Base-by-base conservation (phyloP, 2,329 filamentous ascomycete species). In the Trichoderma atrobrunneum region DNA sequence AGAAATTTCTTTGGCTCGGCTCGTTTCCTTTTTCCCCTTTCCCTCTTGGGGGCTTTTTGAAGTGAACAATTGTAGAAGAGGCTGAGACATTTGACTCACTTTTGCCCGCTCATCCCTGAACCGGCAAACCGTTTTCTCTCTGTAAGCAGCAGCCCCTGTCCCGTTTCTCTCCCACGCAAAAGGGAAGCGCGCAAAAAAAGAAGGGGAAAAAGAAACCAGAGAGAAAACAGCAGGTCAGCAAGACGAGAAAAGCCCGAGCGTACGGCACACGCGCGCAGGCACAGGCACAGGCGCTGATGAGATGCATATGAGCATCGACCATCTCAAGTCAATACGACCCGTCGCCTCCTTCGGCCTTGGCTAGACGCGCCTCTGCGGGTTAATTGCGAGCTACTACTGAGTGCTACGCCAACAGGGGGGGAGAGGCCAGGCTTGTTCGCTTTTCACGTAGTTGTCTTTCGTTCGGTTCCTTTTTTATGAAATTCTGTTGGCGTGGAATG, bases 261-360 rank as follows among this genome's bases (percentile, higher is more conserved):
- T 54, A 54, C 43, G 43, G 43, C 43, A 54, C 48, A 48, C n/a
- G n/a, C 43, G 43, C 43, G n/a, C 43, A 21, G 48, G 48, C 48
- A 54, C 48, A 54, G 57, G 57, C 30, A 60, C 57, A 54, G 28
- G 57, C 21, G 18, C 26, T 48, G 36, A 68, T 68, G 65, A 68
- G 65, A 68, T 60, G 65, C 65, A 68, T 68, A 68, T 68, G 65
- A 48, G 65, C 54, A 68, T 68, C 65, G 65, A 48, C 24, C 64
- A 66, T 54, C 48, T 59, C 62, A 48, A 48, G 48, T 54, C 21
- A 51, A 51, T 51, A 34, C 54, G 26, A 60, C 54, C 34, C 26
- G 28, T 34, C 34, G 24, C 26, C 65, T 60, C 36, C n/a, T 68
- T 43, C 24, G 32, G 62, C 21, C 39, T 24, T 32, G 62, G 61